Base-by-base conservation (phyloP, 305 asterid species). In the Nicotiana rustica region DNA sequence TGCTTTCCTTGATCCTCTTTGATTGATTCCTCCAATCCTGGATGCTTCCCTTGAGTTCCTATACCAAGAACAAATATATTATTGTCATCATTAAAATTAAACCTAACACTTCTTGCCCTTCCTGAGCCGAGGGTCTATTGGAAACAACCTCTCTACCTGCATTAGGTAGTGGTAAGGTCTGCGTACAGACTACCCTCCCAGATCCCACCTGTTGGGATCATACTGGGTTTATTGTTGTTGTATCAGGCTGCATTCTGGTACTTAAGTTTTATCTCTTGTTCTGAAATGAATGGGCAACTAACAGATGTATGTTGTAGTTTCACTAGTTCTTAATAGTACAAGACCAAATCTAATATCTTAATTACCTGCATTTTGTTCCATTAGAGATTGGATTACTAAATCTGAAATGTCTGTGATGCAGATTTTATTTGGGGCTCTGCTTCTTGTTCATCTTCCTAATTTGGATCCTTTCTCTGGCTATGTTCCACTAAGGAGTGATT, bases 391-490 rank as follows among this genome's bases (percentile, higher is more conserved):
- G 71, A 70, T 68, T 83, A 52, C 76, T 59, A 82, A 62, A 82
- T 75, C 69, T 83, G 57, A 79, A 38, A 49, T 49, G 81, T 81
- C 67, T 62, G 77, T 70, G 33, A 55, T 89, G 90, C 89, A 95
- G 99, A 87, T 86, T 88, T 85, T 92, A 87, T 87, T 92, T 82
- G 98, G 89, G 78, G 79, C 85, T 69, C 91, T 92, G 84, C 96
- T 95, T 87, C 85, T 94, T 78, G 67, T 88, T 81, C 91, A 92
- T 84, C 87, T 94, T 56, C 99, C 99, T 10, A 84, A 88, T 56
- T 78, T 95, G 91, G 93, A 90, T 17, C 83, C 86, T 29, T 92
- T 90, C 84, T 92, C 93, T 29, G 98, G 97, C 82, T 94, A 95
- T 81, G 67, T 91, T 82, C 98, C 98, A 8, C 90, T 95, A 79